phyloP scores from a whole-genome alignment of 2,329 filamentous ascomycete species.

The Clarireedia sp. region DNA sequence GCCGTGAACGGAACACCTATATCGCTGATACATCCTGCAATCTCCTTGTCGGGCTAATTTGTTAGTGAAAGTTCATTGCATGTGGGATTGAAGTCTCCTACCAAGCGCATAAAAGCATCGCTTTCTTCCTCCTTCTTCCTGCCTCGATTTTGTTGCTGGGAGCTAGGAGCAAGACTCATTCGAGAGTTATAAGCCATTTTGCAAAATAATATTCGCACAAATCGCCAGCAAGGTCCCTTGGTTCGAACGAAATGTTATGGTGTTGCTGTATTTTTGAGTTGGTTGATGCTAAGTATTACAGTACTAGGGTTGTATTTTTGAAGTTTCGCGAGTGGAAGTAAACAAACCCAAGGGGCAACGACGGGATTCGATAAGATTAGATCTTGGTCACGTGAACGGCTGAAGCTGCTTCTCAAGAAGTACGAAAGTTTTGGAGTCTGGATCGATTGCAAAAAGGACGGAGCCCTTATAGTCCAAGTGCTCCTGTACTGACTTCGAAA shows the following conservation, averaged over 20 bases:
- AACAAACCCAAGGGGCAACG: conserved; percentile 10
- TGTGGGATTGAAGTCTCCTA: conserved; percentile 26
- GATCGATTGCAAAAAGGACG: too few species aligned
- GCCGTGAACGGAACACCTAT: conserved; percentile 86
- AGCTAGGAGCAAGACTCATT: conserved; percentile 42
- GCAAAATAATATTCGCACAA: neutral
- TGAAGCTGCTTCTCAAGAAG: neutral
- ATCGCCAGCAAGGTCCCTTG: neutral
- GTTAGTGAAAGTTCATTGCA: conserved; percentile 13
- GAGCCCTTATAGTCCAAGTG: too few species aligned
- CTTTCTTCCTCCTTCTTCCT: conserved; percentile 50
- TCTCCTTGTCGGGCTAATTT: conserved; percentile 57
- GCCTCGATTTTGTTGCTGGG: conserved; percentile 38
- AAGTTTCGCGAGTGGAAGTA: conserved; percentile 1
- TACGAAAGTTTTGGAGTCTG: neutral
- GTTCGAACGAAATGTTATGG: neutral
- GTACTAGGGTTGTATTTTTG: neutral
- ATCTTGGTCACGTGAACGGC: neutral
- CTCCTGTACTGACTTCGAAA: too few species aligned
- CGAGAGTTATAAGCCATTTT: conserved; percentile 43
- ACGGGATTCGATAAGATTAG: conserved; percentile 1
- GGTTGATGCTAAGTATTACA: neutral
- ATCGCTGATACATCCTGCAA: conserved; percentile 93
- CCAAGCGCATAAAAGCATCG: conserved; percentile 49
- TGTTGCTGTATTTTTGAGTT: neutral